phyloP scores from a whole-genome alignment of 805 yeast species.

The Kluyveromyces aestuarii region DNA sequence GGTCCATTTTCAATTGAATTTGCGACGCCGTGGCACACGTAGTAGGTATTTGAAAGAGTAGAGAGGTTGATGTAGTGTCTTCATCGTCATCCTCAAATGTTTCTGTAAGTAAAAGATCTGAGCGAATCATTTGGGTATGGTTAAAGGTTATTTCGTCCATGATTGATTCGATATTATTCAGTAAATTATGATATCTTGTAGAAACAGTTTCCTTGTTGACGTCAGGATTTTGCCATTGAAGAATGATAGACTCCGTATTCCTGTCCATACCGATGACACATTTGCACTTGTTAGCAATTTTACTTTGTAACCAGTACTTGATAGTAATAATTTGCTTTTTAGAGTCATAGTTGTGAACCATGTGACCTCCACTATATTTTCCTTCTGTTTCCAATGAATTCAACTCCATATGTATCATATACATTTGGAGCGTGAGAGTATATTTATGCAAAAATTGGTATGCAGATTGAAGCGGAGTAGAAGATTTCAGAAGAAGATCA shows the following conservation, averaged over 20 bases:
- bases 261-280: constrained; percentile 24
- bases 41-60: constrained; percentile 26
- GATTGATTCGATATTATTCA: constrained; percentile 23
- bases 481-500: constrained; percentile 22
- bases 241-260: constrained; percentile 14
- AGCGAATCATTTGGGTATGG: constrained; percentile 26
- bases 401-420: constrained; percentile 25
- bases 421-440: constrained; percentile 25
- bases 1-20: constrained; percentile 26
- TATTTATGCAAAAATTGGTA: constrained; percentile 27
- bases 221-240: constrained; percentile 23
- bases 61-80: constrained; percentile 14
- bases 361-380: constrained; percentile 27
- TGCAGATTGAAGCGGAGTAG: constrained; percentile 20
- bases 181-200: constrained; percentile 16
- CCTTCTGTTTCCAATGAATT: constrained; percentile 20
- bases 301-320: constrained; percentile 27
- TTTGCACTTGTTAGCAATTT: constrained; percentile 22
- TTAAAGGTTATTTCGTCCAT: constrained; percentile 29
- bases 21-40: constrained; percentile 26
- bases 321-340: constrained; percentile 25
- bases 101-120: constrained; percentile 22
- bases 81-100: constrained; percentile 27
- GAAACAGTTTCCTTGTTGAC: constrained; percentile 12
- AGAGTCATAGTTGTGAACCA: constrained; percentile 26